Percentiles rank a stretch among this genome's conserved stretches.
phyloP scores from a whole-genome alignment of 2,329 filamentous ascomycete species.

The Cryphonectria nitschkei region DNA sequence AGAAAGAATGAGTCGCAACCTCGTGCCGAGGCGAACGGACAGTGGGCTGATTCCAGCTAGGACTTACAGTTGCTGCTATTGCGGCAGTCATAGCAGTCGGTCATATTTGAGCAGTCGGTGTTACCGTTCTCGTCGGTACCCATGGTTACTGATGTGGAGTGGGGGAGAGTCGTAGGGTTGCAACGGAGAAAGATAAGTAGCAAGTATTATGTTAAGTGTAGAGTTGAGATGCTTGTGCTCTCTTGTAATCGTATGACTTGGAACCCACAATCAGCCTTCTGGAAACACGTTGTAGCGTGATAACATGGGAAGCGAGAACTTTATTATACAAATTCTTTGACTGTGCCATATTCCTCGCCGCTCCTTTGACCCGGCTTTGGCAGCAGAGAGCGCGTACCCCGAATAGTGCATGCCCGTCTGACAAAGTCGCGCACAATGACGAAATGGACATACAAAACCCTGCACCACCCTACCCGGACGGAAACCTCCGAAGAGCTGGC shows the following conservation, averaged over 20 bases:
- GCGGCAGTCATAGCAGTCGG: slow-evolving; percentile 23
- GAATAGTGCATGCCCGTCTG: background rate
- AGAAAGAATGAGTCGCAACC: no score
- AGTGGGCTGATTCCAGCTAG: background rate
- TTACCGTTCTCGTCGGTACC: slow-evolving; percentile 18
- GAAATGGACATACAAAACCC: background rate
- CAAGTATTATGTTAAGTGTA: background rate
- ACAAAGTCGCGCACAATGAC: slow-evolving; percentile 2
- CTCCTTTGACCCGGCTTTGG: background rate
- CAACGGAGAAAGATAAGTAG: background rate
- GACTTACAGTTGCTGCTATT: slow-evolving; percentile 27
- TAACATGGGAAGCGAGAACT: background rate
- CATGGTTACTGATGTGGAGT: slow-evolving; percentile 1
- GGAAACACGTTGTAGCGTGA: no score
- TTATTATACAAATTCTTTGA: background rate
- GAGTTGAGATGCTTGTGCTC: background rate
- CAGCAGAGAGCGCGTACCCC: background rate
- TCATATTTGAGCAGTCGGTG: slow-evolving; percentile 25
- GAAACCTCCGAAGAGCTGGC: background rate
- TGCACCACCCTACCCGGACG: background rate
- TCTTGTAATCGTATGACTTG: background rate
- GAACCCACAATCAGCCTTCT: background rate
- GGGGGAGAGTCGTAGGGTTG: no score
- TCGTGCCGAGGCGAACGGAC: background rate
- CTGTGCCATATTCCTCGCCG: background rate